Percentiles rank a stretch among this genome's conserved stretches.
Evolutionary conservation across 2,329 filamentous ascomycete genomes (phyloP).

Genomic region (Septoria petroselini): DNA sequence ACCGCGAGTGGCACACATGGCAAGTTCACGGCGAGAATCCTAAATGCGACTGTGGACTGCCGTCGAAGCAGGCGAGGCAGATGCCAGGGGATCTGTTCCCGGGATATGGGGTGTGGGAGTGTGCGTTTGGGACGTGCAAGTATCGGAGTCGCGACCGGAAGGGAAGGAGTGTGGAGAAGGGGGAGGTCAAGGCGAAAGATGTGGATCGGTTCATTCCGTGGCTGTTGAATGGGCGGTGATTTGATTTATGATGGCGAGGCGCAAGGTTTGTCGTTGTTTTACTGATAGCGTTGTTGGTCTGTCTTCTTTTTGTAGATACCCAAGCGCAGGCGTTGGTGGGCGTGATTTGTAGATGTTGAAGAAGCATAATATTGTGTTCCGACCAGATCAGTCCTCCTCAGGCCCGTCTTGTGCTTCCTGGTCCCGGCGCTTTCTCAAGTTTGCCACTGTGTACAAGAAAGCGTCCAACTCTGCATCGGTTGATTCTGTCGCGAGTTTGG

Average conservation of each 20-base stretch:
- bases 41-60: slow-evolving; percentile 24
- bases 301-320: slow-evolving; percentile 5
- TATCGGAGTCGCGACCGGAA: slow-evolving; percentile 25
- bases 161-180: slow-evolving; percentile 21
- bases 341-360: slow-evolving; percentile 1
- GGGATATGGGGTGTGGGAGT: slow-evolving; percentile 25
- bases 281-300: slow-evolving; percentile 3
- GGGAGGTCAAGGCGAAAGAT: slow-evolving; percentile 20
- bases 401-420: slow-evolving; percentile 9
- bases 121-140: slow-evolving; percentile 23
- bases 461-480: slow-evolving; percentile 43
- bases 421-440: slow-evolving; percentile 48
- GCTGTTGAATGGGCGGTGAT: slow-evolving; percentile 19
- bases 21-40: slow-evolving; percentile 23
- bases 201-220: slow-evolving; percentile 27
- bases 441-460: slow-evolving; percentile 49
- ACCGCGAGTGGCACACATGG: slow-evolving; percentile 21
- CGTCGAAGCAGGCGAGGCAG: slow-evolving; percentile 12
- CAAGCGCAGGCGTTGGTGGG: slow-evolving; percentile 8
- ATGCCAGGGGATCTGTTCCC: slow-evolving; percentile 10
- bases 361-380: no score
- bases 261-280: not conserved
- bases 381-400: slow-evolving; percentile 2
- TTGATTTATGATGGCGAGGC: not conserved
- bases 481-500: slow-evolving; percentile 22